Percentiles rank a stretch among this genome's conserved stretches.
These are phyloP conservation scores for Vigna trinervia DNA, from an alignment of 306 rosid genomes.

Conservation along the genomic window DNA sequence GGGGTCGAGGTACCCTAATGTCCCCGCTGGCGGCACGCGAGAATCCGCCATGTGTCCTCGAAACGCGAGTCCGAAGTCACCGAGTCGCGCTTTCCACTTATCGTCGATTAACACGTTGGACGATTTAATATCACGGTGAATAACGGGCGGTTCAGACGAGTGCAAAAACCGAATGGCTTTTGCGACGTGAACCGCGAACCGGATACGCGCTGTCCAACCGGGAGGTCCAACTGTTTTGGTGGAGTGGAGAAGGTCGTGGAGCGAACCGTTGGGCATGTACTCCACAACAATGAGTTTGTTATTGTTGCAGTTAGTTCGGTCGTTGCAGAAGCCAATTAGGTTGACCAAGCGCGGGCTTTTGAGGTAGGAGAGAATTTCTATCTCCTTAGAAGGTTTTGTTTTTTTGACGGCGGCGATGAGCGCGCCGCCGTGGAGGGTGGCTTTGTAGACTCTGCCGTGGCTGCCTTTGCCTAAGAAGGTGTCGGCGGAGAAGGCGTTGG, in stretches of 20 bases:
- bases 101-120: conserved; percentile 71
- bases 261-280: conserved; percentile 74
- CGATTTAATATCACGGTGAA: conserved; percentile 76
- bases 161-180: conserved; percentile 60
- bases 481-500: conserved; percentile 59
- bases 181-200: conserved; percentile 62
- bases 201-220: conserved; percentile 57
- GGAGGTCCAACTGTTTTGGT: conserved; percentile 47
- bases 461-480: conserved; percentile 74
- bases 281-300: conserved; percentile 63
- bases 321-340: conserved; percentile 59
- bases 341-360: conserved; percentile 60
- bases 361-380: conserved; percentile 65
- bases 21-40: conserved; percentile 72
- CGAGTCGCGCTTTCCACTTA: conserved; percentile 58
- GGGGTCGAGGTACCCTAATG: conserved; percentile 81
- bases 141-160: conserved; percentile 64
- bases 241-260: conserved; percentile 59
- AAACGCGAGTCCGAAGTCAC: conserved; percentile 71
- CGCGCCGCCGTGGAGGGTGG: conserved; percentile 58
- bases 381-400: conserved; percentile 60
- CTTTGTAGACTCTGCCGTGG: conserved; percentile 71
- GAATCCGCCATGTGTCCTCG: conserved; percentile 69
- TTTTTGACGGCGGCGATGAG: conserved; percentile 72
- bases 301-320: conserved; percentile 3